Evolutionary conservation across 176 grass and related monocot genomes (phyloP).

Genomic region (Raddia guianensis): DNA sequence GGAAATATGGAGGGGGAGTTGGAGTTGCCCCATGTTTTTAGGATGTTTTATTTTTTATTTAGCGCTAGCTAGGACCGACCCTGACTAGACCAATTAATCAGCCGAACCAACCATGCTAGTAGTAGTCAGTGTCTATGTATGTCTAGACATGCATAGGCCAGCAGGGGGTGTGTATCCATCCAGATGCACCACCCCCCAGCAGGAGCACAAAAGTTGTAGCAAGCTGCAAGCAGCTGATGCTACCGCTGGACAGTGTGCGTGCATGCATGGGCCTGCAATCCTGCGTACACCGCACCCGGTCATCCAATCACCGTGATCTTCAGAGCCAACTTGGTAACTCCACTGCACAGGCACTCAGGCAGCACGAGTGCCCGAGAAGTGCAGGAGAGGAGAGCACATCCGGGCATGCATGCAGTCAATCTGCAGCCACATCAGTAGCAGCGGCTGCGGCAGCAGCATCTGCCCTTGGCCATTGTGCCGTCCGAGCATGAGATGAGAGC

Average conservation of each 20-base stretch:
- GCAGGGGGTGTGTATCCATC: neutral
- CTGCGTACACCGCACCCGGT: conserved; percentile 33
- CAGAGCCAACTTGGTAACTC: neutral
- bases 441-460: conserved; percentile 2
- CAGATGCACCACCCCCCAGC: conserved; percentile 25
- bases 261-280: neutral
- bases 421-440: neutral
- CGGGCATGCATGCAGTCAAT: neutral
- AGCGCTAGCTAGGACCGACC: too few relatives aligned
- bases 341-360: neutral
- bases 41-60: too few relatives aligned
- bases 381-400: neutral
- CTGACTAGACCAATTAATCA: neutral
- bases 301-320: conserved; percentile 13
- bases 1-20: too few relatives aligned
- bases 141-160: neutral
- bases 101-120: neutral
- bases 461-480: conserved; percentile 31
- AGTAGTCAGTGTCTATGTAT: neutral
- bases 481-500: neutral
- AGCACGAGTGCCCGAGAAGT: neutral
- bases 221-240: neutral
- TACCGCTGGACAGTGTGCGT: neutral
- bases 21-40: too few relatives aligned
- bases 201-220: neutral